Base-by-base conservation (phyloP, 164 flowering plant species). In the Berberis vulgaris region DNA sequence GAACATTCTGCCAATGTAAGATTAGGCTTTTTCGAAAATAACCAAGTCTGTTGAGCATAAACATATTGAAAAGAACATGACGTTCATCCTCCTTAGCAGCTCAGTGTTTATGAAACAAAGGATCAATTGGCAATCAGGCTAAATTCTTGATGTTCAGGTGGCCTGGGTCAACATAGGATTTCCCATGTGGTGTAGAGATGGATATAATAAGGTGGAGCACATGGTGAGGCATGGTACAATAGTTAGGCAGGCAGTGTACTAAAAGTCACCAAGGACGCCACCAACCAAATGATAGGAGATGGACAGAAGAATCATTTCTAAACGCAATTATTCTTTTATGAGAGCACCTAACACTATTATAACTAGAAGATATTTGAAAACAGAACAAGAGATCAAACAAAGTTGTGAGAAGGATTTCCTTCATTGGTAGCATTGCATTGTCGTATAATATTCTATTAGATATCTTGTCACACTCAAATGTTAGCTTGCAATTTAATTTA, bases 281-380 rank as follows among this genome's bases (percentile, higher is more conserved):
- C 71, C 66, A 62, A 68, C 60, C 71, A 39, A 46, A 56, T 68
- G 66, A 63, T 57, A 62, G 57, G 71, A 57, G 57, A 68, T 61
- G 70, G 60, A n/a, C 54, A 5, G 55, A 52, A 7, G 12, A 4
- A 52, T 46, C 8, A 6, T 52, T 4, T 26, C n/a, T 1, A 52
- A 52, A 52, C 13, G 13, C 10, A 52, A 7, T 6, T 10, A 7
- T 52, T 10, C 10, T 11, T 6, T 10, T 52, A 7, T 7, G n/a
- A 9, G 54, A 6, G 54, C 12, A 11, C 54, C 54, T 52, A 52
- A 52, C 54, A 52, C n/a, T 50, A 26, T 26, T 50, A 52, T 52
- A 52, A 12, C n/a, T 3, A n/a, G 4, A 52, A 10, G 12, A n/a
- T 7, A 2, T 26, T 52, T 12, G 13, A 52, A 10, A 26, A 52